Evolutionary conservation across 1,284 basidiomycete genomes (phyloP), one percentile per base, ranked within the genome.

Genomic region (Xerocomus minutiporus): DNA sequence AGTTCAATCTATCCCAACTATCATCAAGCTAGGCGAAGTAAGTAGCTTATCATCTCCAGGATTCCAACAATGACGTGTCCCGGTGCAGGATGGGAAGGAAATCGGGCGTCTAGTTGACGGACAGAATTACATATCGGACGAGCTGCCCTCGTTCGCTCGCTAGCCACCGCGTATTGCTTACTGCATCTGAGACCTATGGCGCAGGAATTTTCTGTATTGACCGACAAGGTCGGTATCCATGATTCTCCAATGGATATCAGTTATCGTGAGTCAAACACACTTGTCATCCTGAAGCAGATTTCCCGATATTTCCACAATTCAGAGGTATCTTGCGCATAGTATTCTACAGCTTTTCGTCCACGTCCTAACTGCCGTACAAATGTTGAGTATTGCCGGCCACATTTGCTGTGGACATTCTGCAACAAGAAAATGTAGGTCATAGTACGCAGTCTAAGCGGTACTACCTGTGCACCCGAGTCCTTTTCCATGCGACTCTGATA

Each of bases 21-120:
- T 93, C 55, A 72, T 93, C 52, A 79, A 79, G 59, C 53, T 84
- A n/a, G 69, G 77, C 62, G 73, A 86, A 59, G 91, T 90, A 63
- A 62, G 87, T 77, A 20, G 13, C 13, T 35, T 28, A 9, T 50
- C 36, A 46, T 52, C 50, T 50, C 53, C 31, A 17, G 46, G 17
- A 39, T 47, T 50, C 31, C 36, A 53, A 20, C 51, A 31, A 12
- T 36, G 43, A 54, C 41, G 8, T 11, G 15, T 17, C 32, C 34
- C 13, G 42, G 17, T 48, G 4, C 54, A 85, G 85, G 75, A 44
- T 34, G 67, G 78, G 40, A 68, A 76, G 56, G 74, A 83, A 71
- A 73, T 74, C 2, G 77, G 70, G 31, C 74, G 85, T 48, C 69
- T 91, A 26, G 82, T 83, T 23, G 85, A 88, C 52, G 70, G 67